Evolutionary conservation across 148 eudicot species (phyloP), one percentile per base, ranked within the genome.

Genomic region (Rheum nobile): DNA sequence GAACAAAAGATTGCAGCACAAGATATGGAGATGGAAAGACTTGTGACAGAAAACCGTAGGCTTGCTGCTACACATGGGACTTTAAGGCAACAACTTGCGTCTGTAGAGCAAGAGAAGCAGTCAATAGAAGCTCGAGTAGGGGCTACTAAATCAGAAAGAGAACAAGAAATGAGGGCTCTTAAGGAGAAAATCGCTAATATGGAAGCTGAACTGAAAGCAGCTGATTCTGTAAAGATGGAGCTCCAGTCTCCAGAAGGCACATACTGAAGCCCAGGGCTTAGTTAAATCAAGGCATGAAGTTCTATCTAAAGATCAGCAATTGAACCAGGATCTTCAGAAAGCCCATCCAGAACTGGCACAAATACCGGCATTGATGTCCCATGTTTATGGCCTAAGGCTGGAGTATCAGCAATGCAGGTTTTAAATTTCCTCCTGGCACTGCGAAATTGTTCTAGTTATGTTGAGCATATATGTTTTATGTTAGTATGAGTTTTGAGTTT

Each of bases 351-450:
- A 95, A 71, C 83, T 83, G 52, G 91, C 82, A 76, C 91, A 91
- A 67, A 79, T 95, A 76, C 99, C 99, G 74, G 72, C 83, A 54
- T 68, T 95, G 65, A 73, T 95, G 86, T 78, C 92, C 47, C 94
- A 95, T 76, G 91, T 90, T 31, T 89, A 91, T 75, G 78, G 82
- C 75, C 89, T 91, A 50, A 88, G 90, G 68, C 96, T 87, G 79
- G 99, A 95, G 83, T 90, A 86, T 82, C 97, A 91, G 57, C 92
- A 90, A 75, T 91, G 90, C 93, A 88, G 94, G 99, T 95, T 82
- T 26, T n/a, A n/a, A n/a, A n/a, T n/a, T 35, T 41, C 78, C n/a
- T 73, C 32, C 21, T 19, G 43, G 54, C 14, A 17, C 19, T 52
- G 48, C 65, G 50, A 19, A 1, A 1, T 55, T 59, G 10, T 57